A percentile compares a stretch with the other conserved stretches of the same genome.
These are phyloP conservation scores for Aureobasidium namibiae DNA, from an alignment of 2,329 filamentous ascomycete genomes.

Conservation along the genomic window DNA sequence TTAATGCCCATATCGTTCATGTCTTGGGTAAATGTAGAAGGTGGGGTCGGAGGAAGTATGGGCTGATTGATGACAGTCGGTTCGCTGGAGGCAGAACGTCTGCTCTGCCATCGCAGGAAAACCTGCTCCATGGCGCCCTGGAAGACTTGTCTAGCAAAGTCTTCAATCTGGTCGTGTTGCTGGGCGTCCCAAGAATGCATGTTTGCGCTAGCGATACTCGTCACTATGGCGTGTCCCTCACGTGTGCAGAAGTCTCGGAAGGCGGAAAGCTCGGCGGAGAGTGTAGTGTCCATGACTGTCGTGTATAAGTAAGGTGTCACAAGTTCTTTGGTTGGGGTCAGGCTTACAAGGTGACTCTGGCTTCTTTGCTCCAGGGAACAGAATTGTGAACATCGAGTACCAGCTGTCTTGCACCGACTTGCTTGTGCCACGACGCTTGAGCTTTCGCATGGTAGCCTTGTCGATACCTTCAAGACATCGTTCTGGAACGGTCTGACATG, in stretches of 20 bases:
- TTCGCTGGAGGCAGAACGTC: not conserved
- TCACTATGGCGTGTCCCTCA: not conserved
- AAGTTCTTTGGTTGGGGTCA: no score
- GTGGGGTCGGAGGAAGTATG: not conserved
- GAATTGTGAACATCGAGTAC: not conserved
- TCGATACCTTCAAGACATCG: not conserved
- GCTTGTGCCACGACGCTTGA: not conserved
- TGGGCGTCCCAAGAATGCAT: not conserved
- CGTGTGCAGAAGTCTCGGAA: not conserved
- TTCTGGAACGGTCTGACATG: not conserved
- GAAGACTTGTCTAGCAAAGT: not conserved
- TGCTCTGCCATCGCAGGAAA: not conserved
- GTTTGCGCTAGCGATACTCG: not conserved
- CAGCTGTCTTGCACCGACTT: not conserved
- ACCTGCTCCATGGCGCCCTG: not conserved
- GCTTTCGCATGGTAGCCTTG: not conserved
- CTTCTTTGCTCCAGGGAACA: not conserved
- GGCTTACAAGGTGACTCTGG: conserved; percentile 5
- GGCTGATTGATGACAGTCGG: not conserved
- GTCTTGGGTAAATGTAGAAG: not conserved
- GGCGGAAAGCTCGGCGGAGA: conserved; percentile 1
- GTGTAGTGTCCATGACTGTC: not conserved
- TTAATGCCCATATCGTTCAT: not conserved
- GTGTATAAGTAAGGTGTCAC: not conserved
- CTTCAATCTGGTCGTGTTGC: not conserved